phyloP scores from a whole-genome alignment of 1,139 yeast genomes.

The Saccharomyces hybrid region DNA sequence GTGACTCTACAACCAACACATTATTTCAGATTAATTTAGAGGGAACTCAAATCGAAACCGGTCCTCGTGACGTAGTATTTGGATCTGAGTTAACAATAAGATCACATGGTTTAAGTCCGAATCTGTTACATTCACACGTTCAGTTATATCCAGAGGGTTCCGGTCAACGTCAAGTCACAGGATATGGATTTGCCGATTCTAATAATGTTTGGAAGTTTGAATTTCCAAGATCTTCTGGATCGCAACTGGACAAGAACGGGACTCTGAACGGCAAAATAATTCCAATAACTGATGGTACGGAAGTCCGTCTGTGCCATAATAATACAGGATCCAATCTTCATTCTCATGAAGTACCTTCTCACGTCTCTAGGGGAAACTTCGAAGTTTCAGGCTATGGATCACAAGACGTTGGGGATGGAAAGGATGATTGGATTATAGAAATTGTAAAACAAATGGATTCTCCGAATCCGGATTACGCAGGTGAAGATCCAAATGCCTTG shows the following conservation, averaged over 20 bases:
- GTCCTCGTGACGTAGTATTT: slow-evolving; percentile 54
- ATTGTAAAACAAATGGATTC: slow-evolving; percentile 51
- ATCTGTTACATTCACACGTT: slow-evolving; percentile 61
- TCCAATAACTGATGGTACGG: slow-evolving; percentile 42
- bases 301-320: slow-evolving; percentile 48
- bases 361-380: slow-evolving; percentile 43
- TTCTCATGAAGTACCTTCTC: slow-evolving; percentile 52
- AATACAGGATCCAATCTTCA: slow-evolving; percentile 50
- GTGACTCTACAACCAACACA: slow-evolving; percentile 66
- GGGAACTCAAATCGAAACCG: slow-evolving; percentile 43
- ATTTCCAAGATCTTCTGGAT: slow-evolving; percentile 35
- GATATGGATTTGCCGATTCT: slow-evolving; percentile 63
- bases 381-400: slow-evolving; percentile 69
- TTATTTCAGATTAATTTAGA: slow-evolving; percentile 60
- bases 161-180: slow-evolving; percentile 65
- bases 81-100: slow-evolving; percentile 60
- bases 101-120: slow-evolving; percentile 67
- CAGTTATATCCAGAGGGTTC: slow-evolving; percentile 69
- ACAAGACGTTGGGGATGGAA: slow-evolving; percentile 45
- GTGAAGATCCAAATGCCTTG: slow-evolving; percentile 37
- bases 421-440: slow-evolving; percentile 70
- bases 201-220: slow-evolving; percentile 59
- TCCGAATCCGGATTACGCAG: slow-evolving; percentile 35
- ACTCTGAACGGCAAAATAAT: slow-evolving; percentile 27
- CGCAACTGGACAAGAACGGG: slow-evolving; percentile 25